Conservation (phyloP, 2,329 filamentous ascomycete species). For the Fusarium avenaceum region DNA sequence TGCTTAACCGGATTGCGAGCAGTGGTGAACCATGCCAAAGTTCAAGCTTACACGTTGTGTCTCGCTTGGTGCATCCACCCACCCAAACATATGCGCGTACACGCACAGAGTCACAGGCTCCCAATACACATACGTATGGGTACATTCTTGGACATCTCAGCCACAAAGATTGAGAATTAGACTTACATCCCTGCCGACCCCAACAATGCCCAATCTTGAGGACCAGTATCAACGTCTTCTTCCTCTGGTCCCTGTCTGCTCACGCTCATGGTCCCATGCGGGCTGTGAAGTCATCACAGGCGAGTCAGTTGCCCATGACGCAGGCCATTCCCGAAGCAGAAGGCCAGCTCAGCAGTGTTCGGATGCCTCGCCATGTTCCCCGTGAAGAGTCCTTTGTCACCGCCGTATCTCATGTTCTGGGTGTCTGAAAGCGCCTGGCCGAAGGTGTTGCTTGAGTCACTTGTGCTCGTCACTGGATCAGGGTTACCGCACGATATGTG, state of each 20-base stretch:
- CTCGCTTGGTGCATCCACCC: conserved; percentile 40
- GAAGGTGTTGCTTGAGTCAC: conserved; percentile 25
- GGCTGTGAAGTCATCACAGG: conserved; percentile 49
- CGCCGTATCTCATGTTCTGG: conserved; percentile 34
- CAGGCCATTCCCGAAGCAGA: conserved; percentile 52
- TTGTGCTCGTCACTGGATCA: conserved; percentile 28
- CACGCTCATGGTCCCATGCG: conserved; percentile 45
- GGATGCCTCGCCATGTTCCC: conserved; percentile 42
- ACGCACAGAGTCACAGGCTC: conserved; percentile 26
- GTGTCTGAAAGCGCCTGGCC: conserved; percentile 29
- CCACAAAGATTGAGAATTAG: conserved; percentile 37
- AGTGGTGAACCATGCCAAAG: conserved; percentile 33
- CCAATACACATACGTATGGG: conserved; percentile 37
- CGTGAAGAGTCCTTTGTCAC: conserved; percentile 40
- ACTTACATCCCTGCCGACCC: conserved; percentile 43
- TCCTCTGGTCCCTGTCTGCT: conserved; percentile 22
- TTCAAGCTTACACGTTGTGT: conserved; percentile 36
- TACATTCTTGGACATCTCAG: conserved; percentile 39
- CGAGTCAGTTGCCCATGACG: conserved; percentile 47
- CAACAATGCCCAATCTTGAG: conserved; percentile 46
- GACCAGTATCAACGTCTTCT: conserved; percentile 23
- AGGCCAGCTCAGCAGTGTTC: conserved; percentile 51
- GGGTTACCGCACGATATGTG: conserved; percentile 24
- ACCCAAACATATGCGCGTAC: conserved; percentile 32
- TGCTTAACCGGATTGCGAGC: conserved; percentile 32